Conservation (phyloP, 2,329 filamentous ascomycete species). For the Magnaporthiopsis poae region DNA sequence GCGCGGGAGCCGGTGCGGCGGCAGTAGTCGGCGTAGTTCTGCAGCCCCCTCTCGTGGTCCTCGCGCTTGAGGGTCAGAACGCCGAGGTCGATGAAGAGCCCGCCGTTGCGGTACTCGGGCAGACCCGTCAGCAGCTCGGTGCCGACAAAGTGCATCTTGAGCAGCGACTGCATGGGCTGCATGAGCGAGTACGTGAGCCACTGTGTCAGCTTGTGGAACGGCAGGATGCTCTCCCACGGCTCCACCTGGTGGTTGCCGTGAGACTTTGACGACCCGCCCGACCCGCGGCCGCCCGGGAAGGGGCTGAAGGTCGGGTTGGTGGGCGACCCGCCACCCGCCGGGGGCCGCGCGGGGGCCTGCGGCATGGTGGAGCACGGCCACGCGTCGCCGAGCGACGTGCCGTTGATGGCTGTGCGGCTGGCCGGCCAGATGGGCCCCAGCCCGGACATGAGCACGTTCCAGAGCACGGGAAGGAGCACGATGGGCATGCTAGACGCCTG, state of each 20-base stretch:
- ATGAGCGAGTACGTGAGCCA: constrained; percentile 67
- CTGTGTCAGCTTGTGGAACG: constrained; percentile 54
- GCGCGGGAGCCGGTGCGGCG: constrained; percentile 57
- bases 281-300: constrained; percentile 31
- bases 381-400: constrained; percentile 78
- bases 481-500: constrained; percentile 82
- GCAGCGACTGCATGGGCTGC: constrained; percentile 48
- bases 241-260: constrained; percentile 47
- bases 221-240: constrained; percentile 67
- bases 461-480: constrained; percentile 75
- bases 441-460: constrained; percentile 82
- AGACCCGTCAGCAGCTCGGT: constrained; percentile 53
- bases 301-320: constrained; percentile 42
- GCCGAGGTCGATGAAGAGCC: constrained; percentile 53
- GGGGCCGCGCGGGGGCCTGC: constrained; percentile 25
- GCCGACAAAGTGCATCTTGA: constrained; percentile 42
- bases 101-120: constrained; percentile 64
- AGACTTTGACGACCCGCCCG: constrained; percentile 37
- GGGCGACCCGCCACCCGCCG: constrained; percentile 25
- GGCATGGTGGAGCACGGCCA: constrained; percentile 86
- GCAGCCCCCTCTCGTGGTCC: constrained; percentile 31
- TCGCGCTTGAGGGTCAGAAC: constrained; percentile 41
- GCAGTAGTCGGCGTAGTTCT: constrained; percentile 53
- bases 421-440: constrained; percentile 80
- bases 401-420: constrained; percentile 77